Base-by-base conservation (phyloP, 805 yeast genomes). In the Scheffersomyces stipitis region DNA sequence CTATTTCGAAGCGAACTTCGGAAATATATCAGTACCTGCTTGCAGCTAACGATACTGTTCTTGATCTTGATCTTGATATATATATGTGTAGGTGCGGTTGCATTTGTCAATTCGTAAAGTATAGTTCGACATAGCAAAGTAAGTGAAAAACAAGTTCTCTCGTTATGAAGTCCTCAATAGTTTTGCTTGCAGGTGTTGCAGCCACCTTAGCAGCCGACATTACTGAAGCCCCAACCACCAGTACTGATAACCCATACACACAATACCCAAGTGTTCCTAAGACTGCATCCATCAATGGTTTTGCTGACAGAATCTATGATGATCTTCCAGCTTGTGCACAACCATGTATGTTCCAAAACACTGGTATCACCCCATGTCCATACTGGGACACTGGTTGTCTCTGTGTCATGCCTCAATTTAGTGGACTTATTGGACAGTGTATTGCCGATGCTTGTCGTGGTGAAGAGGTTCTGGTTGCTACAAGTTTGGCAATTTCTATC, bases 371-470 rank as follows among this genome's bases (percentile, higher is more conserved):
- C 15, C 71, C 71, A 31, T 67, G 73, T 43, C 73, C 73, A 32
- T 64, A 65, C 60, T 67, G 72, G 71, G 73, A 67, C 47, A 59
- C 72, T 31, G 73, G 73, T 17, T 67, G 73, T 54, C 60, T 67
- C 37, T 67, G 73, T 61, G 69, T 64, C 30, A 66, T 67, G 63
- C 52, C 67, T 28, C 44, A 45, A 30, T 67, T 61, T 55, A 54
- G 52, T 26, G 58, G 59, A 18, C 42, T 41, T 4, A 61, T 67
- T 20, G 71, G 64, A 33, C 48, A 58, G 36, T 67, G 73, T 60
- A 39, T 56, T 26, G 54, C 54, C 17, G 27, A 44, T 20, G 36
- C 29, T 30, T 56, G 60, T 39, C 36, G 45, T 15, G 71, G 71
- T 41, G 31, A 39, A 14, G 58, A 62, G 15, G 69, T 65, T 26